These are phyloP conservation scores for Erythrobasidium hasegawianum DNA, from an alignment of 1,284 basidiomycete species.

Conservation along the genomic window DNA sequence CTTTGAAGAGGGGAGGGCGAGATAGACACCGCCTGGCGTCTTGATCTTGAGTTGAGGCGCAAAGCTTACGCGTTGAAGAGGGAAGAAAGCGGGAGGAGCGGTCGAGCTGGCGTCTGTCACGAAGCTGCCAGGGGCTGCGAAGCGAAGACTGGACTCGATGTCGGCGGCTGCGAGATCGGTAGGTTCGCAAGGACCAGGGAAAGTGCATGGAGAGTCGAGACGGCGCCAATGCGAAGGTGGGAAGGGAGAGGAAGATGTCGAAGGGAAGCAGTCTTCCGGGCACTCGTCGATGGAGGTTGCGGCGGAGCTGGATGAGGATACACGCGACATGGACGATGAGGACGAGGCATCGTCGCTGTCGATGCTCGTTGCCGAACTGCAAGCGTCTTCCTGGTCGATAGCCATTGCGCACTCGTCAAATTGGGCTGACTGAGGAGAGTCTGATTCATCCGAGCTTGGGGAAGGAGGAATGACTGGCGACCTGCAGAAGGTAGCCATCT, in stretches of 20 bases:
- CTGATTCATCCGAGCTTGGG: not conserved
- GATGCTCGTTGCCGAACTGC: not conserved
- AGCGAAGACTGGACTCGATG: conserved; percentile 21
- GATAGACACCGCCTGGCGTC: conserved; percentile 37
- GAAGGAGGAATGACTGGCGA: not conserved
- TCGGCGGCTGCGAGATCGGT: conserved; percentile 6
- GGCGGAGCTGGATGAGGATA: not conserved
- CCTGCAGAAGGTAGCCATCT: conserved; percentile 1
- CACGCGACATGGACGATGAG: not conserved
- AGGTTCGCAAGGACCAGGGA: conserved; percentile 17
- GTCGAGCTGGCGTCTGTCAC: conserved; percentile 9
- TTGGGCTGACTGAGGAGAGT: not conserved
- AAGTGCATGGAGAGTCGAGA: conserved; percentile 25
- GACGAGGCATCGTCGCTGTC: not conserved
- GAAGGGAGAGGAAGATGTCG: conserved; percentile 4
- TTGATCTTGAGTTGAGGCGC: conserved; percentile 44
- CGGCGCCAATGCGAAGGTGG: conserved; percentile 14
- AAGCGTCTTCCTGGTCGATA: conserved; percentile 1
- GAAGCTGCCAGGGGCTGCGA: conserved; percentile 5
- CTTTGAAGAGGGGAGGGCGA: conserved; percentile 28
- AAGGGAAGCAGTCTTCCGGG: conserved; percentile 32
- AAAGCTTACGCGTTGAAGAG: conserved; percentile 46
- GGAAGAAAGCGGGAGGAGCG: conserved; percentile 47
- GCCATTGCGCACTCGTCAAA: not conserved
- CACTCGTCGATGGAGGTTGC: conserved; percentile 3